Conservation (phyloP, 371 early-diverging fungal genomes). For the Aphelidium insulamus region DNA sequence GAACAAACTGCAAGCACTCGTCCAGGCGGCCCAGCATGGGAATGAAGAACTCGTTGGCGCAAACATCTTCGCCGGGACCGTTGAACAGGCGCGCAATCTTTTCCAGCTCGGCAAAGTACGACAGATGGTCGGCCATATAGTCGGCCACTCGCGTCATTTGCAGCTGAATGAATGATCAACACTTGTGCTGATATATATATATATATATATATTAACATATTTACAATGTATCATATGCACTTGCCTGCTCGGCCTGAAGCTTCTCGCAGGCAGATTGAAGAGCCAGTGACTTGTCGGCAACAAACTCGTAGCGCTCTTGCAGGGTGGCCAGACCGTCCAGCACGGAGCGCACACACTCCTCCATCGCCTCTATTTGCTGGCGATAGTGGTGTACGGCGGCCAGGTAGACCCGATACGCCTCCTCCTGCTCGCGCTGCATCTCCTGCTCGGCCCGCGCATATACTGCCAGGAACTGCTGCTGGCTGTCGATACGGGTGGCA, state of each 20-base stretch:
- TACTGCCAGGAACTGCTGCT: too few relatives aligned
- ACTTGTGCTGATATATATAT: too few relatives aligned
- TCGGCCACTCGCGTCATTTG: constrained; percentile 38
- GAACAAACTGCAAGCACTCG: constrained; percentile 51
- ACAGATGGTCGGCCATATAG: constrained; percentile 29
- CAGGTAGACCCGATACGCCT: constrained; percentile 19
- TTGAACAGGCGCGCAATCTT: constrained; percentile 48
- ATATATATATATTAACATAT: too few relatives aligned
- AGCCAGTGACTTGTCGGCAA: constrained; percentile 41
- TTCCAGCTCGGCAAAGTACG: constrained; percentile 59
- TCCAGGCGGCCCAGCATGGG: constrained; percentile 52
- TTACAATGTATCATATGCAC: neutral
- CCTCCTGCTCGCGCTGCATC: too few relatives aligned
- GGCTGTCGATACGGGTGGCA: too few relatives aligned
- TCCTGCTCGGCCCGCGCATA: too few relatives aligned
- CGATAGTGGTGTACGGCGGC: constrained; percentile 20
- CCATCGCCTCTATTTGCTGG: constrained; percentile 27
- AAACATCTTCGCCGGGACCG: constrained; percentile 57
- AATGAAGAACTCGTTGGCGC: constrained; percentile 44
- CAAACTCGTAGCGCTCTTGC: constrained; percentile 40
- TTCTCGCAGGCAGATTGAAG: constrained; percentile 55
- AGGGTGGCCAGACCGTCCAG: constrained; percentile 26
- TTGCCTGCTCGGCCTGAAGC: constrained; percentile 39
- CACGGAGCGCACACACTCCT: constrained; percentile 25
- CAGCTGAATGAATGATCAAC: constrained; percentile 11